A percentile compares a stretch with the other conserved stretches of the same genome.
Conservation (phyloP, 805 yeast genomes). For the Tetrapisispora fleetii region DNA sequence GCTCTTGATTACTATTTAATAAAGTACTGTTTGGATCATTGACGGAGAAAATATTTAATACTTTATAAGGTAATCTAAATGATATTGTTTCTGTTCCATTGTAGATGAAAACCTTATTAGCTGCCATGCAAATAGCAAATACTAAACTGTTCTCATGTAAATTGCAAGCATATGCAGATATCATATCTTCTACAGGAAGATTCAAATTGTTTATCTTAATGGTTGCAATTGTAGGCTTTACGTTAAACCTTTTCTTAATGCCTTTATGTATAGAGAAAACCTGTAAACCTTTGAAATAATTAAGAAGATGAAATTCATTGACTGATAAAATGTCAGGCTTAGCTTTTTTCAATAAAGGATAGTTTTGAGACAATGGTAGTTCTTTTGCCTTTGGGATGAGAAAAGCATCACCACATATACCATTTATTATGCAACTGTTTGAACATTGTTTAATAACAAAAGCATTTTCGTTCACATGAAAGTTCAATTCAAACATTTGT, state of each 20-base stretch:
- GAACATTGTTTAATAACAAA: conserved; percentile 24
- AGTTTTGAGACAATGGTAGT: not conserved
- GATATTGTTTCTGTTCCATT: conserved; percentile 4
- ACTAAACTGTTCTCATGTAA: not conserved
- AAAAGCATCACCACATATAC: conserved; percentile 7
- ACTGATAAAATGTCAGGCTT: not conserved
- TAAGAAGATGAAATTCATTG: conserved; percentile 4
- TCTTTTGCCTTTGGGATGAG: not conserved
- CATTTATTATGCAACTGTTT: conserved; percentile 10
- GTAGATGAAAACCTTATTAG: conserved; percentile 2
- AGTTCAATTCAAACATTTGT: conserved; percentile 26
- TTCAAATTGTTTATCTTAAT: not conserved
- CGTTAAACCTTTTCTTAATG: not conserved
- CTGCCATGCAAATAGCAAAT: conserved; percentile 5
- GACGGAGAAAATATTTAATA: conserved; percentile 4
- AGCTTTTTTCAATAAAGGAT: not conserved
- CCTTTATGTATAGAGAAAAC: conserved; percentile 2
- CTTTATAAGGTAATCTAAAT: conserved; percentile 8
- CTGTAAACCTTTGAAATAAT: conserved; percentile 13
- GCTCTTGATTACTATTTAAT: not conserved
- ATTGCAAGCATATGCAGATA: conserved; percentile 2
- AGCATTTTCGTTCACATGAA: conserved; percentile 28
- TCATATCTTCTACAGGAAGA: not conserved
- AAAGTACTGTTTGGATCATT: not conserved
- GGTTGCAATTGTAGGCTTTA: conserved; percentile 1